phyloP scores from a whole-genome alignment of 495 filamentous ascomycete species.

The Podospora fimiseda region DNA sequence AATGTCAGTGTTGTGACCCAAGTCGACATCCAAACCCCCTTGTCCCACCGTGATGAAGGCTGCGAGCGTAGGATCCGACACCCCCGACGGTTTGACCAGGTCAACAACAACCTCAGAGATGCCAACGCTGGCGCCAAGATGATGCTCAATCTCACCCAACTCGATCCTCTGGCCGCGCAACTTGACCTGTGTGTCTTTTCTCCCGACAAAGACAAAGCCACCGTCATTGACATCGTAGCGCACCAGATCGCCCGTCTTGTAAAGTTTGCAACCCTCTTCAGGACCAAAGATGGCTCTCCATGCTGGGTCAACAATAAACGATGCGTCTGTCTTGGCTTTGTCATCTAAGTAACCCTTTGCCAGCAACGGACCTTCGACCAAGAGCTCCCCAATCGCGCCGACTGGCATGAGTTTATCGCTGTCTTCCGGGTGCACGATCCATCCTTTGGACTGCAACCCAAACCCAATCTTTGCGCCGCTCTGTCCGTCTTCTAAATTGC shows the following conservation, averaged over 20 bases:
- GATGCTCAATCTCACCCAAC: slow-evolving; percentile 31
- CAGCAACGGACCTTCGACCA: slow-evolving; percentile 40
- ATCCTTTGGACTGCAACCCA: too few species aligned
- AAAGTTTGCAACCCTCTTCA: slow-evolving; percentile 18
- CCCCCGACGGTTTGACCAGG: slow-evolving; percentile 22
- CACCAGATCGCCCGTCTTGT: slow-evolving; percentile 32
- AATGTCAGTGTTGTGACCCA: too few species aligned
- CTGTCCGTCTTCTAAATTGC: too few species aligned
- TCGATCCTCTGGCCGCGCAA: slow-evolving; percentile 32
- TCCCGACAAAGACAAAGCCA: slow-evolving; percentile 29
- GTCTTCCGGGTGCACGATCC: slow-evolving; percentile 28
- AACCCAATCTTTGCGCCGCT: too few species aligned
- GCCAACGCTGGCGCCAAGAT: slow-evolving; percentile 14
- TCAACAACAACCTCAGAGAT: slow-evolving; percentile 36
- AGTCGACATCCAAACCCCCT: slow-evolving; percentile 1
- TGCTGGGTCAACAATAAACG: slow-evolving; percentile 41
- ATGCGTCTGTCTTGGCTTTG: slow-evolving; percentile 42
- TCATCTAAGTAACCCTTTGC: slow-evolving; percentile 51
- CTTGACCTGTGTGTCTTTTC: slow-evolving; percentile 35
- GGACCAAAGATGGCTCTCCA: slow-evolving; percentile 23
- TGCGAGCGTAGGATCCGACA: slow-evolving; percentile 30
- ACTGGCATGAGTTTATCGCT: slow-evolving; percentile 31
- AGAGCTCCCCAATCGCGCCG: slow-evolving; percentile 43
- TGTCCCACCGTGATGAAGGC: slow-evolving; percentile 11
- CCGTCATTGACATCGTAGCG: slow-evolving; percentile 43